Percentiles rank a stretch among this genome's conserved stretches.
Evolutionary conservation across 1,284 basidiomycete species (phyloP).

Genomic region (Ceratobasidium sp.): DNA sequence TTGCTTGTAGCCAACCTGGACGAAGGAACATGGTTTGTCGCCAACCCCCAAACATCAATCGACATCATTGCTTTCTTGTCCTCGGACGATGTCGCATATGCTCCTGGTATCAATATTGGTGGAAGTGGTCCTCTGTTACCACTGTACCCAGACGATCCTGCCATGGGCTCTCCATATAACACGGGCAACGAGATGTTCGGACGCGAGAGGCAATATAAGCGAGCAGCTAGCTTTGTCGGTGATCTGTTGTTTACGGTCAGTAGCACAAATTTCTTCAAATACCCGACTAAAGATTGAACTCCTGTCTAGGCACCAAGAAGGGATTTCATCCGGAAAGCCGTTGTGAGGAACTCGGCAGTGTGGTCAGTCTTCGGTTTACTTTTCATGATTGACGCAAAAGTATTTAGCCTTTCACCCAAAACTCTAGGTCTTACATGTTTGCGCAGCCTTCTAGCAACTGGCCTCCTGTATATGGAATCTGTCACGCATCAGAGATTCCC

Average conservation of each 20-base stretch:
- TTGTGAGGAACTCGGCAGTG: neutral
- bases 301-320: constrained; percentile 11
- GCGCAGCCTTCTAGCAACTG: neutral
- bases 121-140: neutral
- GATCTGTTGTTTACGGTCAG: constrained; percentile 18
- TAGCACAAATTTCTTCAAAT: neutral
- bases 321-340: neutral
- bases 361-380: neutral
- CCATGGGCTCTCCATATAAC: constrained; percentile 10
- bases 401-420: neutral
- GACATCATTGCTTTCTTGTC: constrained; percentile 13
- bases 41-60: neutral
- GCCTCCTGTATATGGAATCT: neutral
- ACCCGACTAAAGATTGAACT: neutral
- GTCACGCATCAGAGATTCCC: constrained; percentile 1
- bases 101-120: neutral
- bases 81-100: neutral
- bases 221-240: constrained; percentile 14
- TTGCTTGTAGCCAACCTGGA: constrained; percentile 22
- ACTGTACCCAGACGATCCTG: neutral
- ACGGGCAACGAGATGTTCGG: constrained; percentile 31
- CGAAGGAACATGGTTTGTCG: constrained; percentile 20
- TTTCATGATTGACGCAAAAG: neutral
- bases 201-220: constrained; percentile 4
- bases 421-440: constrained; percentile 1